phyloP scores from a whole-genome alignment of 2,329 filamentous ascomycete species.

The Trichoderma endophyticum region DNA sequence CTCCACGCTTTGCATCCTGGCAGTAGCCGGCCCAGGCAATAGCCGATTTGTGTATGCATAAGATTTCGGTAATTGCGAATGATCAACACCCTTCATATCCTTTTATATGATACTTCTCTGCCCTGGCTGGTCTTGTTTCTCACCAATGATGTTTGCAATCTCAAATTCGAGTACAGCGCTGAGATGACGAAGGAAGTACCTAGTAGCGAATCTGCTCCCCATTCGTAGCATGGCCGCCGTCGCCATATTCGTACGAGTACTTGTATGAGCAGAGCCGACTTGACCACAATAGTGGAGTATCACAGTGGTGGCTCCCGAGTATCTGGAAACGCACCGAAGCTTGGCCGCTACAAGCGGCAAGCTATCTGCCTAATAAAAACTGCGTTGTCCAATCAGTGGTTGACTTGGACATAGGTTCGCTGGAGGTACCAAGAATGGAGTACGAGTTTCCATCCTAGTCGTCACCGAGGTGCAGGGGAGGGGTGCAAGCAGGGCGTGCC shows the following conservation, averaged over 20 bases:
- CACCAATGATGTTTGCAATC: background rate
- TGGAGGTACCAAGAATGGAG: background rate
- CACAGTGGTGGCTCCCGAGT: constrained; percentile 31
- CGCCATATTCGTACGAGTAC: background rate
- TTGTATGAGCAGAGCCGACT: constrained; percentile 21
- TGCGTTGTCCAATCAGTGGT: constrained; percentile 27
- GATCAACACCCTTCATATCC: background rate
- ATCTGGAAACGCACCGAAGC: constrained; percentile 32
- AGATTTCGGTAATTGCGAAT: background rate
- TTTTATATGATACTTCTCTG: background rate
- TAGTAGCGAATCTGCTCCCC: background rate
- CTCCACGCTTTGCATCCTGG: background rate
- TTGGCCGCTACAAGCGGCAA: constrained; percentile 26
- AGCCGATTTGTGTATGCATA: background rate
- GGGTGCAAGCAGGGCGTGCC: constrained; percentile 20
- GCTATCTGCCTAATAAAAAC: constrained; percentile 21
- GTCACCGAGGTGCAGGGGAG: constrained; percentile 29
- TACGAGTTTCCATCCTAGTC: constrained; percentile 20
- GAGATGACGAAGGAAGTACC: background rate
- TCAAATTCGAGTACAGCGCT: background rate
- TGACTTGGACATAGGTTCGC: constrained; percentile 8
- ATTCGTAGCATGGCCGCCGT: constrained; percentile 15
- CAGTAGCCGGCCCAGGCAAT: background rate
- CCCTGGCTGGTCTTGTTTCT: background rate
- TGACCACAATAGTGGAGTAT: constrained; percentile 25